Conservation (phyloP, 2,329 filamentous ascomycete species). For the Penicillium polonicum region DNA sequence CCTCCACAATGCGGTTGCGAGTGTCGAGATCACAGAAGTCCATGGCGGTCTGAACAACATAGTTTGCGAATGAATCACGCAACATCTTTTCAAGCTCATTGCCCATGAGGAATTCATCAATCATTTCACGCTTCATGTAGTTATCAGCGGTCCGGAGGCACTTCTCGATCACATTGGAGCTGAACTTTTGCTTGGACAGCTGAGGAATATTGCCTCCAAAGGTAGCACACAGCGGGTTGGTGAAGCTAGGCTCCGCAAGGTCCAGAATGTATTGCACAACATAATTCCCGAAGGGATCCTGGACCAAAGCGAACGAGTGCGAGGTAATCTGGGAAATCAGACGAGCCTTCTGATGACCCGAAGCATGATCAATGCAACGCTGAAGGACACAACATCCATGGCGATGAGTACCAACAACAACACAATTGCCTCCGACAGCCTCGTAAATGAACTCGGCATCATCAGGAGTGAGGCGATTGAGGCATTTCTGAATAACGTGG, state of each 20-base stretch:
- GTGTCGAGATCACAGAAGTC: slow-evolving; percentile 75
- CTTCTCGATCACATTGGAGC: slow-evolving; percentile 98
- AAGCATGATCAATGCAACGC: slow-evolving; percentile 95
- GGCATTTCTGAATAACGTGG: slow-evolving; percentile 97
- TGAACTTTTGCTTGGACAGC: slow-evolving; percentile 95
- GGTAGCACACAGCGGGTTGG: slow-evolving; percentile 78
- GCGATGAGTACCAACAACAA: slow-evolving; percentile 91
- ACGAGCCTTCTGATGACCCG: slow-evolving; percentile 81
- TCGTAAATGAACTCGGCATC: slow-evolving; percentile 97
- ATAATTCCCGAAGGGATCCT: slow-evolving; percentile 98
- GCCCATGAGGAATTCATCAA: slow-evolving; percentile 73
- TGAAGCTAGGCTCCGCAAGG: slow-evolving; percentile 82
- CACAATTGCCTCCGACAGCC: slow-evolving; percentile 80
- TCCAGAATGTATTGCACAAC: slow-evolving; percentile 99
- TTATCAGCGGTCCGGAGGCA: slow-evolving; percentile 79
- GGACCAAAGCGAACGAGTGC: slow-evolving; percentile 83
- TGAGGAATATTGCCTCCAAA: slow-evolving; percentile 71
- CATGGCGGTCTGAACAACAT: slow-evolving; percentile 94
- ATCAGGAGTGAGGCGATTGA: slow-evolving; percentile 82
- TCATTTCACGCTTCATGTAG: slow-evolving; percentile 73
- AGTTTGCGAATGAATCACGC: slow-evolving; percentile 92
- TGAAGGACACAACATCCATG: slow-evolving; percentile 98
- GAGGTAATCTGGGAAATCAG: slow-evolving; percentile 84
- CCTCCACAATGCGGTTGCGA: slow-evolving; percentile 75
- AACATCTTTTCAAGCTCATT: slow-evolving; percentile 84